These are phyloP conservation scores for Pichia kluyveri DNA, from an alignment of 805 yeast species.

Conservation along the genomic window DNA sequence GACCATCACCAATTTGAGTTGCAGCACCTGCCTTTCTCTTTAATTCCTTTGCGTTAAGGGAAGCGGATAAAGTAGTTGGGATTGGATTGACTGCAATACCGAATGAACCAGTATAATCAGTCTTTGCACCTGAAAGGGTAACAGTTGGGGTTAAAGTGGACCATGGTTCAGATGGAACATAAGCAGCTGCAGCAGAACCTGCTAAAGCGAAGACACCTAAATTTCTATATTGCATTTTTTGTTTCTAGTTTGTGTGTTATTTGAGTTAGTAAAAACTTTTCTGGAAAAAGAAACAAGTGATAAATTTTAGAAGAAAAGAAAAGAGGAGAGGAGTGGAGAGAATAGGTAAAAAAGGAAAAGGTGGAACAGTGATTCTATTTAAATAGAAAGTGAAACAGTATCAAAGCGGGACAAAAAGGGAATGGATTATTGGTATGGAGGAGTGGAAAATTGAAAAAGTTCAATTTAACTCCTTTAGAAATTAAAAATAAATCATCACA, in stretches of 20 bases:
- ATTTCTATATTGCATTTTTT: constrained; percentile 34
- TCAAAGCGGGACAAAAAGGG: background rate
- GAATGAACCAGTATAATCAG: constrained; percentile 48
- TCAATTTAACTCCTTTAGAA: background rate
- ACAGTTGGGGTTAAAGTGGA: constrained; percentile 56
- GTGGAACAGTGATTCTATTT: background rate
- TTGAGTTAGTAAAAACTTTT: background rate
- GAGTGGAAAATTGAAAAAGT: too few species aligned
- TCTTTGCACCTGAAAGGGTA: constrained; percentile 41
- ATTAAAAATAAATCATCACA: background rate
- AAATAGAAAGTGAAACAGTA: background rate
- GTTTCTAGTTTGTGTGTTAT: background rate
- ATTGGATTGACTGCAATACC: constrained; percentile 63
- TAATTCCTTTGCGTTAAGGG: background rate
- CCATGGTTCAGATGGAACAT: constrained; percentile 62
- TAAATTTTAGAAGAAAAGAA: background rate
- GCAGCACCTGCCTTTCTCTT: constrained; percentile 18
- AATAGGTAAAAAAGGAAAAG: too few species aligned
- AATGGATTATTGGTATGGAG: background rate
- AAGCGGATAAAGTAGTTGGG: constrained; percentile 34
- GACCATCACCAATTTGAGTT: constrained; percentile 35
- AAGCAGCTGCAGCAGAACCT: constrained; percentile 46
- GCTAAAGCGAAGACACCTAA: constrained; percentile 37
- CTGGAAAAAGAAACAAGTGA: background rate
- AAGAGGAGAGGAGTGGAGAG: background rate